Percentiles rank a stretch among this genome's conserved stretches.
phyloP scores from a whole-genome alignment of 345 rosid genomes.

The Eutrema yunnanense region DNA sequence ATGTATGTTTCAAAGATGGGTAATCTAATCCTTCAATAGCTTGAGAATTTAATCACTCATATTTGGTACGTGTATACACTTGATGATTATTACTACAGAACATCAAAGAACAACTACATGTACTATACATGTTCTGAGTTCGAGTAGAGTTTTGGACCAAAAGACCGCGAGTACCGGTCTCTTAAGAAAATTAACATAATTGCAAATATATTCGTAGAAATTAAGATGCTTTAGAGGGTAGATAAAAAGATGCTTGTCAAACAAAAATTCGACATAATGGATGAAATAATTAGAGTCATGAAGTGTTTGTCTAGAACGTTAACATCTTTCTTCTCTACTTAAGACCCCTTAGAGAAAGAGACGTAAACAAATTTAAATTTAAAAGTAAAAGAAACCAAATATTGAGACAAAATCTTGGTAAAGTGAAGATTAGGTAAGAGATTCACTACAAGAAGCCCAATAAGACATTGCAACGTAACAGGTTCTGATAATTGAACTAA shows the following conservation, averaged over 20 bases:
- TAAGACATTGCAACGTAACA: conserved; percentile 5
- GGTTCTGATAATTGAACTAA: background rate
- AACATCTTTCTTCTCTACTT: conserved; percentile 23
- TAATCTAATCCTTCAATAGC: background rate
- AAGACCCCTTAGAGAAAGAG: background rate
- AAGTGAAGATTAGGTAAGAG: conserved; percentile 24
- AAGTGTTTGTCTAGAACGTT: conserved; percentile 14
- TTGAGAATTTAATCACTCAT: background rate
- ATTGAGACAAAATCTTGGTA: conserved; percentile 16
- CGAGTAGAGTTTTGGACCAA: background rate
- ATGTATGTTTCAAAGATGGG: conserved; percentile 3
- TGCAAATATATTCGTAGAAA: background rate
- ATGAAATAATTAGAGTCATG: background rate
- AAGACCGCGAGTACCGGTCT: background rate
- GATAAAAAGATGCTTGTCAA: conserved; percentile 9
- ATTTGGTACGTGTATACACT: background rate
- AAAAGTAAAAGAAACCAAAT: conserved; percentile 13
- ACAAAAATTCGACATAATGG: background rate
- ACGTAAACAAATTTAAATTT: background rate
- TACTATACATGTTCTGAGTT: background rate
- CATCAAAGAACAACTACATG: background rate
- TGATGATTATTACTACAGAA: background rate
- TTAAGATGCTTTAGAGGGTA: background rate
- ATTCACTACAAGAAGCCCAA: conserved; percentile 8
- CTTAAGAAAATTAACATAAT: background rate